These are phyloP conservation scores for Euryodendron excelsum DNA, from an alignment of 148 eudicot species.

Conservation along the genomic window DNA sequence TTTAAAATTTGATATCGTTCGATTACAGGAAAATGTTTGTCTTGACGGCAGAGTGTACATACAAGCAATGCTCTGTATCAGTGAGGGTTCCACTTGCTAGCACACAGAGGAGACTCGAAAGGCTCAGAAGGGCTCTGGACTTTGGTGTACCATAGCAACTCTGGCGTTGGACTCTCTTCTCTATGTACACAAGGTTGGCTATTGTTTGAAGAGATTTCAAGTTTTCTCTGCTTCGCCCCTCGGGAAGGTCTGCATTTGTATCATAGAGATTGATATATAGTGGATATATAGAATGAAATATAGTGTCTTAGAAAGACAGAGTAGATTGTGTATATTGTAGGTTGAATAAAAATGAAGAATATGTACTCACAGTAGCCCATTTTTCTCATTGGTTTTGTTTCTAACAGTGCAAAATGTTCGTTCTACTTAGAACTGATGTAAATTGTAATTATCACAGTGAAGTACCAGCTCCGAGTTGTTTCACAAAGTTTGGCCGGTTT, in stretches of 20 bases:
- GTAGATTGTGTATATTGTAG: slow-evolving; percentile 10
- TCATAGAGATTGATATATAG: slow-evolving; percentile 21
- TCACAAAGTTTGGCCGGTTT: neutral
- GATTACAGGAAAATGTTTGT: slow-evolving; percentile 1
- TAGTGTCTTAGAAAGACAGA: slow-evolving; percentile 1
- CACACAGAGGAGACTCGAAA: neutral
- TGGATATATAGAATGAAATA: slow-evolving; percentile 1
- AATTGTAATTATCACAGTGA: neutral
- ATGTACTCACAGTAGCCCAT: slow-evolving; percentile 10
- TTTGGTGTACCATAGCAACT: neutral
- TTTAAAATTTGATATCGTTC: too few relatives aligned
- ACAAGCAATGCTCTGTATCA: neutral
- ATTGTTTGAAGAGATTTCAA: neutral
- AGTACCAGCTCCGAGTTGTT: neutral
- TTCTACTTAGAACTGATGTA: slow-evolving; percentile 3
- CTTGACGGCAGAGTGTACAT: slow-evolving; percentile 8
- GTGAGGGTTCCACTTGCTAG: slow-evolving; percentile 4
- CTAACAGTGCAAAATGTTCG: neutral
- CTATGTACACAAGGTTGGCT: neutral
- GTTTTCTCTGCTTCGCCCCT: neutral
- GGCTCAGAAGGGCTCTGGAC: neutral
- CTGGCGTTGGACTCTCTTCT: neutral
- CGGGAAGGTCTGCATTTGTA: slow-evolving; percentile 3
- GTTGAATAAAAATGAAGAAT: neutral
- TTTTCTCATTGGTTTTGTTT: neutral